A percentile compares a stretch with the other conserved stretches of the same genome.
Evolutionary conservation across 805 yeast species (phyloP).

Genomic region (Ogataea salicorniae): DNA sequence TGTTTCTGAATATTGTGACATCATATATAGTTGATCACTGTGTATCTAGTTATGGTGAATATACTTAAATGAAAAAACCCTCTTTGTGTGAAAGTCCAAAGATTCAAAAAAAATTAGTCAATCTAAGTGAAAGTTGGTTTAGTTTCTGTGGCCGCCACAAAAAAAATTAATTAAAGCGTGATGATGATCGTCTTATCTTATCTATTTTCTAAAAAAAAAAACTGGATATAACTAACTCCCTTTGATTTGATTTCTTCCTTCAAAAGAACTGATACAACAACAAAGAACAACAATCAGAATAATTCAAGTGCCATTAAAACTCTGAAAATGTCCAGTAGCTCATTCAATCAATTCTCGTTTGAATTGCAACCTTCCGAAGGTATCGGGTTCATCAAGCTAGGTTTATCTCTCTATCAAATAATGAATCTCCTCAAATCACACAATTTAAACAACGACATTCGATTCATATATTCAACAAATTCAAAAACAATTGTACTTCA

Average conservation of each 20-base stretch:
- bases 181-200: neutral
- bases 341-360: slow-evolving; percentile 7
- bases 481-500: slow-evolving; percentile 17
- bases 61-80: too few relatives aligned
- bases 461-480: slow-evolving; percentile 19
- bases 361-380: slow-evolving; percentile 25
- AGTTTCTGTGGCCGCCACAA: too few relatives aligned
- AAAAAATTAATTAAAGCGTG: neutral
- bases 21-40: neutral
- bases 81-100: too few relatives aligned
- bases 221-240: neutral
- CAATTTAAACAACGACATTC: slow-evolving; percentile 13
- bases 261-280: too few relatives aligned
- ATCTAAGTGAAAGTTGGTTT: too few relatives aligned
- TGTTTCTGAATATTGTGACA: slow-evolving; percentile 7
- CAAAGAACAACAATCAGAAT: too few relatives aligned
- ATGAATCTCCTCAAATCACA: slow-evolving; percentile 12
- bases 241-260: neutral
- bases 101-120: too few relatives aligned
- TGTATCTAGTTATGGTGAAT: too few relatives aligned
- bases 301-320: neutral
- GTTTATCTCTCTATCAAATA: slow-evolving; percentile 22
- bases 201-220: neutral
- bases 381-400: slow-evolving; percentile 21
- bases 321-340: neutral